Evolutionary conservation across 495 filamentous ascomycete species (phyloP), one percentile per base, ranked within the genome.

Genomic region (Cudoniella acicularis): DNA sequence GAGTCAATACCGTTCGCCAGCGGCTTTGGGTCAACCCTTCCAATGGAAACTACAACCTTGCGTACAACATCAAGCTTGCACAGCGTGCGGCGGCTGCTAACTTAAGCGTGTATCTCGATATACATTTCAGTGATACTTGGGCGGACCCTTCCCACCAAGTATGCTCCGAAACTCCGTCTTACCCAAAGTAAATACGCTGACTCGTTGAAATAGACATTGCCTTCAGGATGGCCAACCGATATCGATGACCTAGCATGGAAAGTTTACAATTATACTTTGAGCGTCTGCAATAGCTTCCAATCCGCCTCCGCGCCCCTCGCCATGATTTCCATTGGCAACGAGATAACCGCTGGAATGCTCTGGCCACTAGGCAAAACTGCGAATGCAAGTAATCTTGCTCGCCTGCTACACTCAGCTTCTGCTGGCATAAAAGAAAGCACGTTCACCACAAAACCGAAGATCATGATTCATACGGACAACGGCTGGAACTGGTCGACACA

Each of bases 1-100:
- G 87, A 2, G 80, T 89, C 53, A 90, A 87, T 64, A 87, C 85
- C 1, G 78, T 91, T 26, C 82, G 87, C 16, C 87, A 90, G 65
- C 79, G 88, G 18, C 61, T 90, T 21, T 91, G 86, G 87, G 87
- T 90, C 40, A 87, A 85, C 59, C 86, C 87, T 0, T 70, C 75
- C 10, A 78, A 83, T 58, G 84, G 87, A 23, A 73, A 76, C 50
- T 91, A 90, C 67, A 80, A 86, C 64, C 68, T 90, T 11, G 80
- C 78, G 41, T 91, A 92, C 70, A 88, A 88, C 62, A 54, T 92
- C 62, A 68, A 80, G 56, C 76, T 91, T 13, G 89, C 83, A 13
- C 73, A 78, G 66, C 74, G 88, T 47, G 83, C 85, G 13, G 80
- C 84, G 62, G 80, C 77, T n/a, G 82, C 77, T 4, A 87, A 87